Evolutionary conservation across 23 red algal species (phyloP), one percentile per base, ranked within the genome.

Genomic region (Agarophyton chilense): DNA sequence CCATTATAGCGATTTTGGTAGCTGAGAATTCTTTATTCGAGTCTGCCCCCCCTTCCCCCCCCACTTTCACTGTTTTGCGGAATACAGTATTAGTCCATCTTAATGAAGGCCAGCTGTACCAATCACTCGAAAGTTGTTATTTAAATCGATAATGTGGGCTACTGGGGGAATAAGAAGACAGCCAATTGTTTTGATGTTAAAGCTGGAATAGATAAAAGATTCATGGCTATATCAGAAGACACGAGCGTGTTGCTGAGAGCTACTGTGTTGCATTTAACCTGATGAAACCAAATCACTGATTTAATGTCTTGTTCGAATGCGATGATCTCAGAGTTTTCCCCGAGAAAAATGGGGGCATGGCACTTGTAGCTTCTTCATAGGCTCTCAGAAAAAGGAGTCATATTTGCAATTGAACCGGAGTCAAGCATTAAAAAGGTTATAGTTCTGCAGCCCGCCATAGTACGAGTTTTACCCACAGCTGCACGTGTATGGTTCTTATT

Each of bases 1-100:
- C n/a, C n/a, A n/a, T n/a, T n/a, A n/a, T n/a, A n/a, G n/a, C n/a
- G n/a, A n/a, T n/a, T n/a, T n/a, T n/a, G n/a, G n/a, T n/a, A n/a
- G n/a, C n/a, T n/a, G n/a, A n/a, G n/a, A n/a, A n/a, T n/a, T n/a
- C n/a, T n/a, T n/a, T n/a, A n/a, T n/a, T n/a, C n/a, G n/a, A n/a
- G n/a, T n/a, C n/a, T n/a, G n/a, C n/a, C n/a, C n/a, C n/a, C n/a
- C n/a, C n/a, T n/a, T n/a, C n/a, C n/a, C n/a, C n/a, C n/a, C n/a
- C n/a, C n/a, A n/a, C n/a, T n/a, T n/a, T n/a, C n/a, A n/a, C n/a
- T n/a, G 44, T 47, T 47, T 12, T 6, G 7, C 7, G 44, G 44
- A 12, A 63, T 83, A 51, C 24, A 83, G 28, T 38, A 83, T 21
- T n/a, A 83, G 50, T 43, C 52, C 79, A 83, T 63, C 51, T 22